A percentile compares a stretch with the other conserved stretches of the same genome.
These are phyloP conservation scores for Arthrobotrys megalospora DNA, from an alignment of 2,329 filamentous ascomycete genomes.

Conservation along the genomic window DNA sequence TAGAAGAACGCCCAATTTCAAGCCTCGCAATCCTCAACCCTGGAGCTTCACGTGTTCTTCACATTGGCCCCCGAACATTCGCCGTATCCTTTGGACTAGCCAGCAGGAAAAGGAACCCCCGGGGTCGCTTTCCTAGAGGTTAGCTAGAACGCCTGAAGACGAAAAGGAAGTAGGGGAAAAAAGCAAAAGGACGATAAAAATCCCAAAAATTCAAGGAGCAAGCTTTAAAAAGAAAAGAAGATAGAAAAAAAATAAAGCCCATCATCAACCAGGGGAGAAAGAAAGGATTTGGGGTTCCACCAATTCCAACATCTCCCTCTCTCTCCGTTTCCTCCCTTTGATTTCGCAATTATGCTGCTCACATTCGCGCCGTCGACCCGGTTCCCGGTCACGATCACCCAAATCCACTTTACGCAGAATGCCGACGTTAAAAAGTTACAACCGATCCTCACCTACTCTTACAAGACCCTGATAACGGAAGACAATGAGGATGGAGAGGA, in stretches of 20 bases:
- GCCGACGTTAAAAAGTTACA: slow-evolving; percentile 83
- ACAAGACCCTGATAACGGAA: slow-evolving; percentile 79
- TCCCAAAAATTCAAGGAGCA: neutral
- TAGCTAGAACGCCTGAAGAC: slow-evolving; percentile 10
- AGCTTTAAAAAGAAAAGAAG: neutral
- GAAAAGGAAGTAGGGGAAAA: neutral
- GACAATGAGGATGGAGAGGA: slow-evolving; percentile 81
- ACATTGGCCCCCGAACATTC: slow-evolving; percentile 27
- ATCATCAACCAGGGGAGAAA: neutral
- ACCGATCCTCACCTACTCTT: slow-evolving; percentile 87
- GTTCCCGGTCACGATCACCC: slow-evolving; percentile 93
- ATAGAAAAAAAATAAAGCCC: neutral
- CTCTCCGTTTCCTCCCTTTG: slow-evolving; percentile 17
- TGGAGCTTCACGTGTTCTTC: slow-evolving; percentile 50
- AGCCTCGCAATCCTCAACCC: slow-evolving; percentile 34
- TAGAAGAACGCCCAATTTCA: slow-evolving; percentile 23
- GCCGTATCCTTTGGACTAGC: slow-evolving; percentile 30
- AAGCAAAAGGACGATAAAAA: neutral
- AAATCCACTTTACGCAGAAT: slow-evolving; percentile 82
- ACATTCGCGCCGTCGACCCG: slow-evolving; percentile 72
- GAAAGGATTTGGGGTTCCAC: slow-evolving; percentile 24
- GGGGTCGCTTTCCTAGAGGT: slow-evolving; percentile 45
- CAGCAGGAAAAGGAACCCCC: slow-evolving; percentile 44
- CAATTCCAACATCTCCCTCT: slow-evolving; percentile 24
- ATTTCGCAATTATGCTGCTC: slow-evolving; percentile 63